Percentiles rank a stretch among this genome's conserved stretches.
Conservation (phyloP, 1,284 basidiomycete genomes). For the Sporisorium graminicola region DNA sequence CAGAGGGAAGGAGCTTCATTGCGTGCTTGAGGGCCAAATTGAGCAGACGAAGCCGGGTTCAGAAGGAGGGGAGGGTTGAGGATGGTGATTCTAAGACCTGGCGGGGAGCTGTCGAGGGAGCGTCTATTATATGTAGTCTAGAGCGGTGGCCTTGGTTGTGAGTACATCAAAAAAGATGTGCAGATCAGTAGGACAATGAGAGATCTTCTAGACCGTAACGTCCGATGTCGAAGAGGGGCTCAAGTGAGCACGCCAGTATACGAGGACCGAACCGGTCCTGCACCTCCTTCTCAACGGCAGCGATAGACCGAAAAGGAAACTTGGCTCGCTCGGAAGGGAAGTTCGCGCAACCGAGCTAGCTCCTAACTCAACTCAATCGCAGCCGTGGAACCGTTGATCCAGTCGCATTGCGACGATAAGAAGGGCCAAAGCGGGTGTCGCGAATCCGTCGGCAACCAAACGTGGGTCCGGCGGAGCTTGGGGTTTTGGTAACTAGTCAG, state of each 20-base stretch:
- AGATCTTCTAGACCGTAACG: background rate
- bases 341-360: background rate
- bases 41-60: background rate
- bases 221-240: background rate
- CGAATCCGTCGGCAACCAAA: background rate
- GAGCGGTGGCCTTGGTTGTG: too few relatives aligned
- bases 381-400: background rate
- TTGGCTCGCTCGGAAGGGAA: background rate
- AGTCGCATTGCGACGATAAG: background rate
- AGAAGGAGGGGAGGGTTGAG: background rate
- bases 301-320: background rate
- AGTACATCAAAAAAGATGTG: background rate
- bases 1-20: slow-evolving; percentile 37
- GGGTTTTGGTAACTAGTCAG: too few relatives aligned
- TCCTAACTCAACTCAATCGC: too few relatives aligned
- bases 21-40: slow-evolving; percentile 1
- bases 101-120: background rate
- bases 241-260: too few relatives aligned
- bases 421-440: too few relatives aligned
- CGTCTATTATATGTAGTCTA: background rate
- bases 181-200: background rate
- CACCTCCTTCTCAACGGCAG: background rate
- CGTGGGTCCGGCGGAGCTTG: background rate
- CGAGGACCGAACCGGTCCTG: too few relatives aligned
- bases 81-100: background rate